These are phyloP conservation scores for Pyricularia sp. DNA, from an alignment of 2,329 filamentous ascomycete genomes.

Conservation along the genomic window DNA sequence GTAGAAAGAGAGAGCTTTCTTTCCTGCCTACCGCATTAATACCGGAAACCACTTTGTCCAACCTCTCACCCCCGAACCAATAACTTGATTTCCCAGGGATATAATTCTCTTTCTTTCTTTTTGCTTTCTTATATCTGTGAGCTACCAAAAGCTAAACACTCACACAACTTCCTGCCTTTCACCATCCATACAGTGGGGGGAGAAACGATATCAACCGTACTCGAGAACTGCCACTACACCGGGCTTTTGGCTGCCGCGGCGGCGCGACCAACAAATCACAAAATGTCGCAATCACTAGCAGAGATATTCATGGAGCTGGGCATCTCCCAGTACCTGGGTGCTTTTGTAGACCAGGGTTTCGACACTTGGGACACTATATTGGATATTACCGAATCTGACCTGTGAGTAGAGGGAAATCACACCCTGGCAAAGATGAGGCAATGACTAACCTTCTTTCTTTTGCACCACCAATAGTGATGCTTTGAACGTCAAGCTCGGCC, in stretches of 20 bases:
- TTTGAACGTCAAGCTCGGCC: slow-evolving; percentile 69
- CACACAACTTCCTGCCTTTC: not conserved
- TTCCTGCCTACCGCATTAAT: not conserved
- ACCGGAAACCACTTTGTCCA: not conserved
- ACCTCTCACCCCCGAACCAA: not conserved
- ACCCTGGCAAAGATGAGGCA: not conserved
- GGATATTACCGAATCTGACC: slow-evolving; percentile 75
- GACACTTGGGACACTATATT: slow-evolving; percentile 77
- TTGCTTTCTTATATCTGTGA: not conserved
- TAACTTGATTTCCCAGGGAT: not conserved
- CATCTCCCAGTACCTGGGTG: slow-evolving; percentile 65
- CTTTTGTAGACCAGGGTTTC: slow-evolving; percentile 70
- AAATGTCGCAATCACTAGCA: slow-evolving; percentile 55
- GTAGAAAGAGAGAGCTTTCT: not conserved
- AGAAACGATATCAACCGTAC: not conserved
- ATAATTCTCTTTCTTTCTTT: not conserved
- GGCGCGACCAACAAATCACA: slow-evolving; percentile 5
- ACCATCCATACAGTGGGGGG: not conserved
- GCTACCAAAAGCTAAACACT: not conserved
- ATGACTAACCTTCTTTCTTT: slow-evolving; percentile 7
- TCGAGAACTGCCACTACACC: not conserved
- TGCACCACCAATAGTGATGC: slow-evolving; percentile 48
- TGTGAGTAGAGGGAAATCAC: slow-evolving; percentile 40
- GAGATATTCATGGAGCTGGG: slow-evolving; percentile 65
- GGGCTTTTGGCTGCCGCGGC: not conserved